Percentiles rank a stretch among this genome's conserved stretches.
phyloP scores from a whole-genome alignment of 2,329 filamentous ascomycete species.

The Talaromyces sp. region DNA sequence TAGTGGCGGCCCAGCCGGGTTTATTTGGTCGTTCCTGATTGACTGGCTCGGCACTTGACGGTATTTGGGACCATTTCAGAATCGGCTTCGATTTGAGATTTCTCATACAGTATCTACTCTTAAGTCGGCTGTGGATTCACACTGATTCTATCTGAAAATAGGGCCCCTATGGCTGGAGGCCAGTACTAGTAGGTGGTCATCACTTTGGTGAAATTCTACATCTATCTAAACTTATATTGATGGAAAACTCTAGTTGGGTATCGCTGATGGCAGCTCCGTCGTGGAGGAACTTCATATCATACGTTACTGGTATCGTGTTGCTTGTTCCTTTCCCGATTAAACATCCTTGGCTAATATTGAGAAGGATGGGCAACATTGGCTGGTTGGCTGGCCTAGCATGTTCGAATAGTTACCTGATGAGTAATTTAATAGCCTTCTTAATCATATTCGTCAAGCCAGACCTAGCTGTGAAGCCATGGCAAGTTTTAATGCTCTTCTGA shows the following conservation, averaged over 20 bases:
- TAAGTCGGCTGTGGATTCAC: too few relatives aligned
- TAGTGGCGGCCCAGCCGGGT: conserved; percentile 4
- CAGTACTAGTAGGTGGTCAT: not conserved
- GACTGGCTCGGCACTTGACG: conserved; percentile 2
- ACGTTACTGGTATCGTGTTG: not conserved
- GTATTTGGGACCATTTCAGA: conserved; percentile 3
- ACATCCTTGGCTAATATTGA: not conserved
- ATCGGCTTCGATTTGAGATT: conserved; percentile 3
- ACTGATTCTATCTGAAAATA: not conserved
- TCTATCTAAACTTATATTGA: not conserved
- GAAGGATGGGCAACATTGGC: not conserved
- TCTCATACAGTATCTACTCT: not conserved
- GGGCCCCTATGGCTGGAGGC: conserved; percentile 5
- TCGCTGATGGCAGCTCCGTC: conserved; percentile 2
- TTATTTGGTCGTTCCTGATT: conserved; percentile 3
- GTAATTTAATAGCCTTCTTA: not conserved
- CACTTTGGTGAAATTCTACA: not conserved
- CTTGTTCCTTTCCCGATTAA: not conserved
- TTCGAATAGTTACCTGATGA: not conserved
- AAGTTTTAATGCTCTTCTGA: not conserved
- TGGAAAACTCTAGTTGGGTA: not conserved
- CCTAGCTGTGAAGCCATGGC: not conserved
- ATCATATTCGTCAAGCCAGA: not conserved
- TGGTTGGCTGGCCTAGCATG: not conserved
- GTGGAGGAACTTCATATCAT: not conserved